Conservation (phyloP, 2,329 filamentous ascomycete species). For the Trichothecium sympodiale region DNA sequence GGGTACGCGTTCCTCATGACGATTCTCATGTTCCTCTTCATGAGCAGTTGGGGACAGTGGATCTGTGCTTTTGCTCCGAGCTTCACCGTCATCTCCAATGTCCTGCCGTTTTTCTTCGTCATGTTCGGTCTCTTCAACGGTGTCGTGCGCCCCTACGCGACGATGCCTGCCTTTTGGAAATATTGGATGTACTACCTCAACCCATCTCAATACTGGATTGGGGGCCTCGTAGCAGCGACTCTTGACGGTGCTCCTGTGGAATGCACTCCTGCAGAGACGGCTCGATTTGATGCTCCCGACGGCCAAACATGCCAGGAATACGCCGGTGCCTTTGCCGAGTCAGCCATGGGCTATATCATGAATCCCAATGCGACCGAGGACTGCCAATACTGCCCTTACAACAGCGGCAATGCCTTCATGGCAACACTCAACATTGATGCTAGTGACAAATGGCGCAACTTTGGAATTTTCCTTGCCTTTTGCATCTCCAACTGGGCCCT, state of each 20-base stretch:
- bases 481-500: slow-evolving; percentile 59
- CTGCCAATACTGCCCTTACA: slow-evolving; percentile 63
- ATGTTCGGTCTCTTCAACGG: slow-evolving; percentile 70
- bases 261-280: slow-evolving; percentile 30
- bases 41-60: slow-evolving; percentile 70
- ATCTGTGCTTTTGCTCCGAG: slow-evolving; percentile 72
- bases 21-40: slow-evolving; percentile 67
- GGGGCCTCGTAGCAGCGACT: slow-evolving; percentile 55
- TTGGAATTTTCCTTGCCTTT: slow-evolving; percentile 64
- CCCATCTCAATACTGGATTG: slow-evolving; percentile 61
- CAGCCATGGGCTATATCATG: slow-evolving; percentile 48
- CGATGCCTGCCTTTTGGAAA: slow-evolving; percentile 58
- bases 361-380: slow-evolving; percentile 44
- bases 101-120: slow-evolving; percentile 72
- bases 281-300: slow-evolving; percentile 46
- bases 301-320: slow-evolving; percentile 55
- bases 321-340: slow-evolving; percentile 44
- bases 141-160: slow-evolving; percentile 56
- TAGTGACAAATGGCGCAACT: slow-evolving; percentile 56
- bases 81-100: slow-evolving; percentile 61
- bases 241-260: slow-evolving; percentile 37
- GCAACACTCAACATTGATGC: slow-evolving; percentile 36
- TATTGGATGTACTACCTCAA: slow-evolving; percentile 64
- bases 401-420: slow-evolving; percentile 48
- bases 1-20: slow-evolving; percentile 74